Percentiles rank a stretch among this genome's conserved stretches.
phyloP scores from a whole-genome alignment of 192 early-diverging fungal species.

The Coemansia sp. region DNA sequence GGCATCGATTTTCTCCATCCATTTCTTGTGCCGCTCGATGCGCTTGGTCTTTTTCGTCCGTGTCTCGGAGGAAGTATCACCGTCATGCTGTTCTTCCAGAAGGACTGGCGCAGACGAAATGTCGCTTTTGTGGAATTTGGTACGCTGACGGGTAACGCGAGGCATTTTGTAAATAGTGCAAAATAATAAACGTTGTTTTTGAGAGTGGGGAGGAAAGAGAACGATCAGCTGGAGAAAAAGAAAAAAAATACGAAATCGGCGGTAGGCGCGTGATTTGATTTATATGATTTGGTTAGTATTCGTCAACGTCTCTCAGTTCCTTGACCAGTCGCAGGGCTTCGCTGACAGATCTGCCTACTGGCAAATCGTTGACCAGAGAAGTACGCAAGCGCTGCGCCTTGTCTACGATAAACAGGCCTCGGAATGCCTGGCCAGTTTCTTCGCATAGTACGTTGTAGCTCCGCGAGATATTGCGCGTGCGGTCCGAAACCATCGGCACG shows the following conservation, averaged over 20 bases:
- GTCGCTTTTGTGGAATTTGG: constrained; percentile 1
- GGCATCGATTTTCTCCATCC: constrained; percentile 64
- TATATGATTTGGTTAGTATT: constrained; percentile 49
- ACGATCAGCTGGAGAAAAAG: not conserved
- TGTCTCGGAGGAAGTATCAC: not conserved
- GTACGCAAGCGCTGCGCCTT: constrained; percentile 70
- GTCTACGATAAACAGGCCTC: constrained; percentile 83
- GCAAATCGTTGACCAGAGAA: constrained; percentile 76
- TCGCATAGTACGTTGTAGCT: constrained; percentile 76
- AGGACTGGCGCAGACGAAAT: constrained; percentile 4
- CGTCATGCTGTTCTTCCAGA: not conserved
- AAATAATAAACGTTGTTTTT: not conserved
- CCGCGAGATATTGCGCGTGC: constrained; percentile 65
- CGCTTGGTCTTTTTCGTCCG: constrained; percentile 58
- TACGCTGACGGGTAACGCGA: not conserved
- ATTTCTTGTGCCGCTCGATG: constrained; percentile 58
- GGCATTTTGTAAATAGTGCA: not conserved
- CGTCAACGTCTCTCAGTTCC: constrained; percentile 80
- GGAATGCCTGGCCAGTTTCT: constrained; percentile 69
- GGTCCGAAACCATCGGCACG: constrained; percentile 79
- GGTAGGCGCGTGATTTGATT: not conserved
- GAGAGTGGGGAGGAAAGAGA: not conserved
- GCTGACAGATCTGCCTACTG: constrained; percentile 74
- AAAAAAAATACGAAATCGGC: not conserved
- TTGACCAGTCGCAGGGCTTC: constrained; percentile 80